Conservation (phyloP, 192 early-diverging fungal species). For the Nowakowskiella sp. region DNA sequence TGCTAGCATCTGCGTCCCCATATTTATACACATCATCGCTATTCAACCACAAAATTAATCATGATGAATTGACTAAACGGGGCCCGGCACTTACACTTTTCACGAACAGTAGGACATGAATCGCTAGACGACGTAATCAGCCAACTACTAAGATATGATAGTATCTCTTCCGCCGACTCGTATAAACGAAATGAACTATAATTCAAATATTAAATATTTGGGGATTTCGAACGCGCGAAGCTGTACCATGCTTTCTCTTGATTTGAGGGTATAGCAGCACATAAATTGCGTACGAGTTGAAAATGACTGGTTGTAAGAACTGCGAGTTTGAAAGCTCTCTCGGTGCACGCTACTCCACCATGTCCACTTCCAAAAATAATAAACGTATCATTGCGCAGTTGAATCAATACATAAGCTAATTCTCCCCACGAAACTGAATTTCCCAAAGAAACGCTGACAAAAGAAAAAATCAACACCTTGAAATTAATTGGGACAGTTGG, state of each 20-base stretch:
- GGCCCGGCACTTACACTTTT: constrained; percentile 3
- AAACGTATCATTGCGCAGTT: too few relatives aligned
- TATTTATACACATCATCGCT: constrained; percentile 29
- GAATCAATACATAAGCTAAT: too few relatives aligned
- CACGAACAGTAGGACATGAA: constrained; percentile 20
- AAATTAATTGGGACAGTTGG: too few relatives aligned
- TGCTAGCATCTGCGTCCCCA: constrained; percentile 37
- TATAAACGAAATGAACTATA: constrained; percentile 23
- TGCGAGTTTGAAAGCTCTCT: constrained; percentile 13
- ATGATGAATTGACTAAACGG: constrained; percentile 1
- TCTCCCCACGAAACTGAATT: too few relatives aligned
- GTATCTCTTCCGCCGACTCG: constrained; percentile 27
- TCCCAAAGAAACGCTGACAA: too few relatives aligned
- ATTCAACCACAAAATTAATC: too few relatives aligned
- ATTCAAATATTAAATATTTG: background rate
- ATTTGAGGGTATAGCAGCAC: constrained; percentile 27
- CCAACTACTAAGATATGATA: constrained; percentile 32
- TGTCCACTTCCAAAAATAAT: too few relatives aligned
- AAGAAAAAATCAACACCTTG: too few relatives aligned
- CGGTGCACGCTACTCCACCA: constrained; percentile 22
- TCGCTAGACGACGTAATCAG: constrained; percentile 16
- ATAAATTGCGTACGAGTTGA: constrained; percentile 33
- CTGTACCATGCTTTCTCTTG: constrained; percentile 33
- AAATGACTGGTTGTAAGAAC: constrained; percentile 26
- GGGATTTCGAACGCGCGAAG: too few relatives aligned